Conservation (phyloP, 2,329 filamentous ascomycete genomes). For the Helotiales sp. region DNA sequence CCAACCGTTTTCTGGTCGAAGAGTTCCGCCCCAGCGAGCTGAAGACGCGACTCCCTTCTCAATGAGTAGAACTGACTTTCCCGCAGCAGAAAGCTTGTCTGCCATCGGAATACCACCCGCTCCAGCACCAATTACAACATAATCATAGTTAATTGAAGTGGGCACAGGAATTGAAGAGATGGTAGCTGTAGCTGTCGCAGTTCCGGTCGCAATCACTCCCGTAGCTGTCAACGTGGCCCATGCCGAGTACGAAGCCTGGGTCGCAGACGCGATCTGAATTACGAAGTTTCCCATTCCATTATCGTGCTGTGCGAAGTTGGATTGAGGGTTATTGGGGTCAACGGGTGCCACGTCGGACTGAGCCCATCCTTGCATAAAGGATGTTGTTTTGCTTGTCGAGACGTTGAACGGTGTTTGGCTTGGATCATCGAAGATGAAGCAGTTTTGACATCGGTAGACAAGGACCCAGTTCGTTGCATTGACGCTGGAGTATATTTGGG, state of each 20-base stretch:
- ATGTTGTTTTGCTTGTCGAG: conserved; percentile 43
- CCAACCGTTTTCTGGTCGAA: conserved; percentile 53
- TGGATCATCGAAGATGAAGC: conserved; percentile 53
- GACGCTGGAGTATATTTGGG: conserved; percentile 57
- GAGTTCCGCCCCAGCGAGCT: conserved; percentile 58
- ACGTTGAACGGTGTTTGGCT: conserved; percentile 42
- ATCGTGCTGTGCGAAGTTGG: conserved; percentile 54
- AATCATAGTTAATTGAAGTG: conserved; percentile 50
- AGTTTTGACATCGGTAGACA: conserved; percentile 63
- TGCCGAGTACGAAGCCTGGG: conserved; percentile 38
- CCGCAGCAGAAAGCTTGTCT: conserved; percentile 58
- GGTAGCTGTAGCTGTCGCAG: conserved; percentile 31
- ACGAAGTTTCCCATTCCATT: conserved; percentile 56
- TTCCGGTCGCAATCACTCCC: conserved; percentile 21
- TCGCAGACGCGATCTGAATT: conserved; percentile 42
- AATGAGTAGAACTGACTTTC: conserved; percentile 64
- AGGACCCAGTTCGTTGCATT: conserved; percentile 60
- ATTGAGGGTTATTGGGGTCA: conserved; percentile 44
- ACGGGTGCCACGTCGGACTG: conserved; percentile 43
- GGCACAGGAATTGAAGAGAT: conserved; percentile 42
- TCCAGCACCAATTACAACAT: conserved; percentile 55
- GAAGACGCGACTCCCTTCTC: conserved; percentile 62
- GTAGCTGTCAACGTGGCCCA: conserved; percentile 35
- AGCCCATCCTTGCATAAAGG: conserved; percentile 55
- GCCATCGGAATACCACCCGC: conserved; percentile 57